Evolutionary conservation across 306 rosid genomes (phyloP).

Genomic region (Dryas alaskensis): DNA sequence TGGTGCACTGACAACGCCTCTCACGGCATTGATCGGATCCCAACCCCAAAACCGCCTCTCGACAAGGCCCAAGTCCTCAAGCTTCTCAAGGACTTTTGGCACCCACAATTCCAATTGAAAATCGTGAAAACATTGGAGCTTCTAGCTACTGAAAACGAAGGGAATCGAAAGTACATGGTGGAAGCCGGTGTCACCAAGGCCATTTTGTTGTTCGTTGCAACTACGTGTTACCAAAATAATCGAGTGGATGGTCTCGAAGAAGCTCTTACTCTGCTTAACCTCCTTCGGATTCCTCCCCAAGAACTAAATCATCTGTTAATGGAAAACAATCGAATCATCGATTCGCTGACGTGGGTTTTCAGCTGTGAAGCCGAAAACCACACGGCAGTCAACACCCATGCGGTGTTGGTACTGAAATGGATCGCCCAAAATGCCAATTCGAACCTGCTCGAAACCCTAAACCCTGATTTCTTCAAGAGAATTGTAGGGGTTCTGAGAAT

Average conservation of each 20-base stretch:
- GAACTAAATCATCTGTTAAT: slow-evolving; percentile 18
- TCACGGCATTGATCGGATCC: slow-evolving; percentile 46
- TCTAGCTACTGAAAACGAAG: slow-evolving; percentile 40
- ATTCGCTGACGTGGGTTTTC: slow-evolving; percentile 49
- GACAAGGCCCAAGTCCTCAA: slow-evolving; percentile 38
- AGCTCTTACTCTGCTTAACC: slow-evolving; percentile 45
- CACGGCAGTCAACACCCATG: slow-evolving; percentile 31
- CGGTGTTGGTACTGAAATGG: slow-evolving; percentile 33
- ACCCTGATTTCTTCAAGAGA: slow-evolving; percentile 37
- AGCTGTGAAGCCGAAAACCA: slow-evolving; percentile 21
- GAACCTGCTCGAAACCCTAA: slow-evolving; percentile 26
- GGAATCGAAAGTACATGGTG: slow-evolving; percentile 44
- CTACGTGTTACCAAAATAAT: slow-evolving; percentile 19
- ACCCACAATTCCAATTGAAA: slow-evolving; percentile 31
- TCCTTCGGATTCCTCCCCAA: slow-evolving; percentile 32
- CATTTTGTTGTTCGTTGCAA: slow-evolving; percentile 37
- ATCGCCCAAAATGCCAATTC: slow-evolving; percentile 30
- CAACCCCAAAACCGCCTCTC: slow-evolving; percentile 59
- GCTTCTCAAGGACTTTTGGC: slow-evolving; percentile 36
- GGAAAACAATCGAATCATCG: slow-evolving; percentile 33
- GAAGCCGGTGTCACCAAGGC: slow-evolving; percentile 47
- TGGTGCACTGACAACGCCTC: slow-evolving; percentile 62
- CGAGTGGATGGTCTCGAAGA: slow-evolving; percentile 45
- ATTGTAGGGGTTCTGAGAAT: slow-evolving; percentile 28
- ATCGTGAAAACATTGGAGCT: slow-evolving; percentile 37